Percentiles rank a stretch among this genome's conserved stretches.
phyloP scores from a whole-genome alignment of 495 filamentous ascomycete genomes.

The Neurospora cerealis region DNA sequence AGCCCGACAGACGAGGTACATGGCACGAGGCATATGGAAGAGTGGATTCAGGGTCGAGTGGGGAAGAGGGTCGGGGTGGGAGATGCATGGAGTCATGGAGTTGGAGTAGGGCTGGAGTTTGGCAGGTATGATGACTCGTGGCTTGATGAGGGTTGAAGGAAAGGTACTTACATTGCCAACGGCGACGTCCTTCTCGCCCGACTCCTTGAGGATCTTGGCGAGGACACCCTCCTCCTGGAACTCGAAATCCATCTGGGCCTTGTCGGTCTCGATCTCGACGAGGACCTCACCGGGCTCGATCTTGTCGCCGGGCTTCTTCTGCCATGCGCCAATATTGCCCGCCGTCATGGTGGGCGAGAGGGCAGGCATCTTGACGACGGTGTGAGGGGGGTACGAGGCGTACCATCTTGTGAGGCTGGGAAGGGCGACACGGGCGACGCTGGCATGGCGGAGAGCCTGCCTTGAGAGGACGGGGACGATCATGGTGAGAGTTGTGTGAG shows the following conservation, averaged over 20 bases:
- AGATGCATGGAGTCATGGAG: slow-evolving; percentile 13
- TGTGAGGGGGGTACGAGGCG: slow-evolving; percentile 78
- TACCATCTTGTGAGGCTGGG: slow-evolving; percentile 47
- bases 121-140: neutral
- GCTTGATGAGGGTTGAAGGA: neutral
- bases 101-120: neutral
- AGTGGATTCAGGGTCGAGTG: slow-evolving; percentile 5
- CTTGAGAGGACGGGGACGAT: slow-evolving; percentile 44
- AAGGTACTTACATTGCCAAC: slow-evolving; percentile 77
- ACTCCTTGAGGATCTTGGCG: slow-evolving; percentile 89
- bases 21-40: neutral
- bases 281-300: slow-evolving; percentile 92
- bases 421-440: slow-evolving; percentile 30
- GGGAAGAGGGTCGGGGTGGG: slow-evolving; percentile 6
- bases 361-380: slow-evolving; percentile 94
- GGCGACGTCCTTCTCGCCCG: slow-evolving; percentile 87
- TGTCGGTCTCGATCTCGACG: slow-evolving; percentile 99
- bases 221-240: slow-evolving; percentile 97
- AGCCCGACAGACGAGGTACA: neutral
- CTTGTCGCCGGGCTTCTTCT: slow-evolving; percentile 88
- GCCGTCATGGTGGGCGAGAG: slow-evolving; percentile 95
- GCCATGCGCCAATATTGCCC: slow-evolving; percentile 95
- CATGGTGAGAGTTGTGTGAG: slow-evolving; percentile 31
- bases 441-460: slow-evolving; percentile 40
- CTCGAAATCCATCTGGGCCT: slow-evolving; percentile 99